Base-by-base conservation (phyloP, 352 stramenopile genomes). In the Discostella stelligera region DNA sequence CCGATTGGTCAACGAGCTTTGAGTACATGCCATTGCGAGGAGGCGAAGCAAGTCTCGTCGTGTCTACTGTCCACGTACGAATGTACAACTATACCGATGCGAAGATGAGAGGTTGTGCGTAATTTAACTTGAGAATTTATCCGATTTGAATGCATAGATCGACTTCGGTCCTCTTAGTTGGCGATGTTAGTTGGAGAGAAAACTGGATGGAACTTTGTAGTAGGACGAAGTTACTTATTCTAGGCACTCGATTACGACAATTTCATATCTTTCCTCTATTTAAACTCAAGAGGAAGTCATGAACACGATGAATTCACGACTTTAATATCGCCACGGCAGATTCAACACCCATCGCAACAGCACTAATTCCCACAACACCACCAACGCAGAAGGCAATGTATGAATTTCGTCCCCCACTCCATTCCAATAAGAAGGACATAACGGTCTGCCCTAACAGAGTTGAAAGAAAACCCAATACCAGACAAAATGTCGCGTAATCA, bases 391-490 rank as follows among this genome's bases (percentile, higher is more conserved):
- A 90, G 4, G 89, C 89, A 71, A 95, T 88, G 53, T 92, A 89
- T 6, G 83, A 92, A 61, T 87, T 86, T 48, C 90, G 56, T 59
- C 89, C 9, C 11, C 56, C 83, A 27, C 80, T 83, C 20, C 65
- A 25, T 18, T 82, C 79, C 25, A 65, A 65, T 25, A 65, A 25
- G 74, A 96, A 96, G 44, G 89, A 90, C 64, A 98, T 91, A 61
- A 91, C 95, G 67, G 94, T 83, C 79, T 98, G 95, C 32, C 96
- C 96, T 16, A 97, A 81, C 16, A 95, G 70, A 1, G 95, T 96
- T 2, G 94, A 88, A 27, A 97, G 53, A 68, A 98, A 97, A 25
- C 96, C 96, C n/a, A 99, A 85, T 20, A 91, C 60, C 60, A 97
- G 94, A 66, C 97, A 95, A 77, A 94, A 95, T 14, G 95, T 69